These are phyloP conservation scores for Talaromyces proteolyticus DNA, from an alignment of 495 filamentous ascomycete genomes.

Conservation along the genomic window DNA sequence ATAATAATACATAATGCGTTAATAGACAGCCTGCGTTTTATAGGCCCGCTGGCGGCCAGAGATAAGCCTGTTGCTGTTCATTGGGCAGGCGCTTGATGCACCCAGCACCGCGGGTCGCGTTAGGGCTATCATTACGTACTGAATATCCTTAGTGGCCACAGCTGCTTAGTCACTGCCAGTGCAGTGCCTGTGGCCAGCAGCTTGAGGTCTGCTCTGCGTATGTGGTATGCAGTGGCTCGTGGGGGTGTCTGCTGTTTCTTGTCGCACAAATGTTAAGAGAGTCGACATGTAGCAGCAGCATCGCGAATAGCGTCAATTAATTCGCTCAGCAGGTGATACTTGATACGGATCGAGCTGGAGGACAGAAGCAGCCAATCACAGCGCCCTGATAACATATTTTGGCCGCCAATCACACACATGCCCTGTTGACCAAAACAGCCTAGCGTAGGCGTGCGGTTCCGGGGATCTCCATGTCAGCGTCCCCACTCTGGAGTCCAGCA, in stretches of 20 bases:
- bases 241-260: too few species aligned
- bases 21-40: not conserved
- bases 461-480: not conserved
- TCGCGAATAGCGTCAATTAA: not conserved
- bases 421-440: constrained; percentile 7
- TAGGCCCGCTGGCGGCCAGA: not conserved
- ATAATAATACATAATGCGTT: not conserved
- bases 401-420: constrained; percentile 15
- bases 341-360: not conserved
- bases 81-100: constrained; percentile 12
- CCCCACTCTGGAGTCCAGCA: too few species aligned
- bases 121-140: constrained; percentile 23
- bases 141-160: too few species aligned
- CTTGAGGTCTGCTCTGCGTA: too few species aligned
- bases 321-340: constrained; percentile 1
- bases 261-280: too few species aligned
- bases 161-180: too few species aligned
- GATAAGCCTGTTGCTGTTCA: constrained; percentile 18
- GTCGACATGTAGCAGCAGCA: too few species aligned
- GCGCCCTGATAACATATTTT: constrained; percentile 14
- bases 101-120: constrained; percentile 6
- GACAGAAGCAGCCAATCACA: constrained; percentile 17
- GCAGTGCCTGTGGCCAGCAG: too few species aligned
- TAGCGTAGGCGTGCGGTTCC: constrained; percentile 11
- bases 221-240: too few species aligned